Evolutionary conservation across 164 flowering plant species (phyloP).

Genomic region (Vitis vinifera): DNA sequence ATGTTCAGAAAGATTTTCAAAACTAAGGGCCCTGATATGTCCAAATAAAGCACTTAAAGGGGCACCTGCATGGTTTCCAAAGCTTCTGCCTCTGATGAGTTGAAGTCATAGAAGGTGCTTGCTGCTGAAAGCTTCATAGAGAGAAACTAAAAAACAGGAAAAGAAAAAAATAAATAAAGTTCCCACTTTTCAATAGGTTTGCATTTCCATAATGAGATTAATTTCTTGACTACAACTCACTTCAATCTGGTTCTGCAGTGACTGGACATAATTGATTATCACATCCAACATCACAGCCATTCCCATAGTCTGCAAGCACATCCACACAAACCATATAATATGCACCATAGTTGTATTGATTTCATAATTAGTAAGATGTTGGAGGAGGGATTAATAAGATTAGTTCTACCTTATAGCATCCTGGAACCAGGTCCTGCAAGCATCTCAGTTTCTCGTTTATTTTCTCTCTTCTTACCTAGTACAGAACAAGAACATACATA

Average conservation of each 20-base stretch:
- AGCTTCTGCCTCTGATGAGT: not conserved
- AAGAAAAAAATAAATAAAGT: not conserved
- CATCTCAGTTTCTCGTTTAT: constrained; percentile 30
- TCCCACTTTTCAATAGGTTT: not conserved
- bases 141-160: constrained; percentile 21
- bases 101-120: constrained; percentile 5
- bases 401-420: constrained; percentile 34
- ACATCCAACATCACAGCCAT: constrained; percentile 43
- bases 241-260: constrained; percentile 43
- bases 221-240: constrained; percentile 11
- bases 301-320: constrained; percentile 32
- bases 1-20: no score
- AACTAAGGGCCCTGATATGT: no score
- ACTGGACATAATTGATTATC: constrained; percentile 40
- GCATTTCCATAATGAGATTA: no score
- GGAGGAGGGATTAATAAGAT: no score
- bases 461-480: constrained; percentile 40
- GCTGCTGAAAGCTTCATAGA: constrained; percentile 31
- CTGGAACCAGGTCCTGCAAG: constrained; percentile 39
- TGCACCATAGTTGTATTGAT: no score
- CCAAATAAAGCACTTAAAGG: no score
- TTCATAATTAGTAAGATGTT: not conserved
- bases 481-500: not conserved
- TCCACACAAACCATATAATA: no score
- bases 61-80: no score